Base-by-base conservation (phyloP, 306 rosid genomes). In the Citrullus amarus region DNA sequence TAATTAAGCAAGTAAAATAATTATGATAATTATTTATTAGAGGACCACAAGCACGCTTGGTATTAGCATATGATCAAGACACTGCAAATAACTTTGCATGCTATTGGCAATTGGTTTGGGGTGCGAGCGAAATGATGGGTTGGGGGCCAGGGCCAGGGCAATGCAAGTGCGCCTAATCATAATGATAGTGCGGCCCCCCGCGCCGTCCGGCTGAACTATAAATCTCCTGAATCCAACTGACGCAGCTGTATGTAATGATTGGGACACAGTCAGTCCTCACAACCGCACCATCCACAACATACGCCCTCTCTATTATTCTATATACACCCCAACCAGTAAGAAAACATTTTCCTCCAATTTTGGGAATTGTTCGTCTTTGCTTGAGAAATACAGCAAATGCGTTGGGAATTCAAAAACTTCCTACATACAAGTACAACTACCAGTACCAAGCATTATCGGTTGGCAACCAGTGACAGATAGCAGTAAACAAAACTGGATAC, bases 131-230 rank as follows among this genome's bases (percentile, higher is more conserved):
- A 72, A 72, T 72, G 77, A 72, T 72, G 76, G 44, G 20, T 5
- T 36, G 14, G n/a, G 51, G 51, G 18, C 12, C 48, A 36, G 39
- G 39, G 39, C 16, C 5, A n/a, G 15, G 75, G 14, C 12, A 13
- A 14, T 15, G 77, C 25, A 14, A 72, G 60, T 50, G 77, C 41
- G 77, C 77, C 30, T 48, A 73, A 73, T 73, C 43, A 73, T 73
- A 51, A 48, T 25, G 58, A 44, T 46, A 11, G 56, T 38, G 76
- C 9, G 76, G 43, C 76, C 73, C 50, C 67, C 28, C 51, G 51
- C 12, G 41, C 58, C 58, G 59, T 48, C 39, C 76, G 58, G 22
- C 75, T 13, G 43, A 17, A 14, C 44, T 30, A 6, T 62, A 44
- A 38, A 6, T 38, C 53, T 48, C 16, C 16, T 48, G 53, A 67